These are phyloP conservation scores for Hypoxylon sp. DNA, from an alignment of 2,329 filamentous ascomycete species.

Conservation along the genomic window DNA sequence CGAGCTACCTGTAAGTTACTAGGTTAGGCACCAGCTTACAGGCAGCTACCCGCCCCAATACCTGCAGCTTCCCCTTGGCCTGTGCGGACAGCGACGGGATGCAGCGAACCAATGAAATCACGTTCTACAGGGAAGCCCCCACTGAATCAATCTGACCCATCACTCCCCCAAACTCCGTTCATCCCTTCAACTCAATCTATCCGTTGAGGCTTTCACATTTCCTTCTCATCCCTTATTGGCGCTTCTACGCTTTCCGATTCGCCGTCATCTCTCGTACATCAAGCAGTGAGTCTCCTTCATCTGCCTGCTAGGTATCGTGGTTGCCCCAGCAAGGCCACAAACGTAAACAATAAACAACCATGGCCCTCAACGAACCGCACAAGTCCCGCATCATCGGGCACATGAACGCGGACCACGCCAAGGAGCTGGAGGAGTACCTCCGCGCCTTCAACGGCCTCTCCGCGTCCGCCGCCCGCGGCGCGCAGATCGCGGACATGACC, in stretches of 20 bases:
- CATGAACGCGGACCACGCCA: slow-evolving; percentile 88
- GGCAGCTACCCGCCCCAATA: neutral
- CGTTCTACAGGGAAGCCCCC: neutral
- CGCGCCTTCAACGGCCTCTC: slow-evolving; percentile 76
- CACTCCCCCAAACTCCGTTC: neutral
- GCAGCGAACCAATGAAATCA: slow-evolving; percentile 3
- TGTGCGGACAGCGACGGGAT: neutral
- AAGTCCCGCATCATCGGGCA: slow-evolving; percentile 79
- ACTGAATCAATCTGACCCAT: neutral
- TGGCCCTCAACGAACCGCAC: slow-evolving; percentile 59
- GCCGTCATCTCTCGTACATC: neutral
- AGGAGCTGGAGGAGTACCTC: slow-evolving; percentile 83
- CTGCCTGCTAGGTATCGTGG: neutral
- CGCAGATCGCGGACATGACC: slow-evolving; percentile 75
- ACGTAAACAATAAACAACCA: slow-evolving; percentile 16
- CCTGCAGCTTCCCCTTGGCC: slow-evolving; percentile 9
- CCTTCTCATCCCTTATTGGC: neutral
- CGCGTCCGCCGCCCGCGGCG: slow-evolving; percentile 66
- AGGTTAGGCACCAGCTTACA: neutral
- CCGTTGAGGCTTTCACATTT: neutral
- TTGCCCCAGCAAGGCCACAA: neutral
- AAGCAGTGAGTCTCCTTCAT: neutral
- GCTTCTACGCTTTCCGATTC: neutral
- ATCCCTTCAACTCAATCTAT: neutral
- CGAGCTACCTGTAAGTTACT: neutral